phyloP scores from a whole-genome alignment of 208 protist genomes.

The Trypanosoma melophagium region DNA sequence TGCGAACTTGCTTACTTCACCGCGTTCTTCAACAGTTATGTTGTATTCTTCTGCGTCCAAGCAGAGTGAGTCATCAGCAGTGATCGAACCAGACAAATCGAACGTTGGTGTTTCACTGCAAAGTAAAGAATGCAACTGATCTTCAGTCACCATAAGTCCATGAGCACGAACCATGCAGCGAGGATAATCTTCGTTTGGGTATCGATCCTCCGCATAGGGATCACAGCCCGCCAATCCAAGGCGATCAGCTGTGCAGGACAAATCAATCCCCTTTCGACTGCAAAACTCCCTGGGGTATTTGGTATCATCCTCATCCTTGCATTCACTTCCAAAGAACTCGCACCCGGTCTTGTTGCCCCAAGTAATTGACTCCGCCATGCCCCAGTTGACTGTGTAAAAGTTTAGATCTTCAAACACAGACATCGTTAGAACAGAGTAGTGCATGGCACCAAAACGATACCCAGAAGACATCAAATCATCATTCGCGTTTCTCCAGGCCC shows the following conservation, averaged over 20 bases:
- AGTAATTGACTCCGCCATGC: slow-evolving; percentile 24
- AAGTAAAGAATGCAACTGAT: no score
- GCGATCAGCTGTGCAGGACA: no score
- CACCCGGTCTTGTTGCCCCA: slow-evolving; percentile 29
- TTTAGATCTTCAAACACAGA: slow-evolving; percentile 26
- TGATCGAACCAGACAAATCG: no score
- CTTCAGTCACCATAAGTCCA: no score
- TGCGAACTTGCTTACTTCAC: background rate
- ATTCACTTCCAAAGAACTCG: slow-evolving; percentile 22
- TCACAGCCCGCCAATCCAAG: no score
- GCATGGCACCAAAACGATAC: background rate
- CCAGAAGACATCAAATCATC: slow-evolving; percentile 27
- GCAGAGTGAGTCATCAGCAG: background rate
- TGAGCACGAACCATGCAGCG: no score
- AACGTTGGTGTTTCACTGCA: no score
- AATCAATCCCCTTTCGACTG: background rate
- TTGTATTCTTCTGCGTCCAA: background rate
- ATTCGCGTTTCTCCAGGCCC: slow-evolving; percentile 25
- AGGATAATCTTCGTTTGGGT: background rate
- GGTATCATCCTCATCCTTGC: slow-evolving; percentile 8
- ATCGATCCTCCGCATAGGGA: no score
- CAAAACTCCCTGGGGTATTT: slow-evolving; percentile 31
- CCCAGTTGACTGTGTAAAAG: slow-evolving; percentile 29
- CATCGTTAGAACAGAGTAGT: slow-evolving; percentile 29
- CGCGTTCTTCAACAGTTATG: no score